phyloP scores from a whole-genome alignment of 2,329 filamentous ascomycete species.

The Dothidotthia symphoricarpi region DNA sequence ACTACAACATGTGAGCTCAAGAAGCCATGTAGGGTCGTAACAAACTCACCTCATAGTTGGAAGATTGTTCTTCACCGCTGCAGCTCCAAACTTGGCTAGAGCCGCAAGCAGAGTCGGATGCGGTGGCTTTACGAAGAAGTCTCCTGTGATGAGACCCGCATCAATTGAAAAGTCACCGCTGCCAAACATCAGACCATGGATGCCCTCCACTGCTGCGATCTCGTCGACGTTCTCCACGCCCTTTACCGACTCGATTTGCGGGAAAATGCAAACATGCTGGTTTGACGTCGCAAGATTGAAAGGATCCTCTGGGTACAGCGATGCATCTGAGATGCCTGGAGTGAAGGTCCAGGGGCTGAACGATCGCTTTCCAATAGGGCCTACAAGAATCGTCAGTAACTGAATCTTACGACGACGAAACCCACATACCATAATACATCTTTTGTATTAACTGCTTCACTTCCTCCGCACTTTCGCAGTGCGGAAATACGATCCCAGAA shows the following conservation, averaged over 20 bases:
- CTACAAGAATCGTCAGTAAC: conserved; percentile 4
- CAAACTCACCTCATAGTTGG: conserved; percentile 21
- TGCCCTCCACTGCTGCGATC: conserved; percentile 27
- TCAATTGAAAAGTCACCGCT: conserved; percentile 28
- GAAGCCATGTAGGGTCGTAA: not conserved
- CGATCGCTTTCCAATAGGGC: conserved; percentile 21
- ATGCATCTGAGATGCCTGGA: conserved; percentile 16
- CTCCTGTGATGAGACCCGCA: conserved; percentile 19
- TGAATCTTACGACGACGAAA: too few species aligned
- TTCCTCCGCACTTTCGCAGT: conserved; percentile 24
- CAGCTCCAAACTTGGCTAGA: conserved; percentile 20
- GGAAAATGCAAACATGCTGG: conserved; percentile 27
- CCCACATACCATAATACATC: conserved; percentile 18
- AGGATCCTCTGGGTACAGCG: conserved; percentile 23
- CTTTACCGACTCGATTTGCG: conserved; percentile 27
- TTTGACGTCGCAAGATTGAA: conserved; percentile 26
- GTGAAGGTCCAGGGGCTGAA: conserved; percentile 30
- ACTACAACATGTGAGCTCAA: conserved; percentile 9
- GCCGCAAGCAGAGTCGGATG: conserved; percentile 19
- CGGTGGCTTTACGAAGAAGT: conserved; percentile 15
- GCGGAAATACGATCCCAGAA: conserved; percentile 24
- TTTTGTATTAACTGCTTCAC: conserved; percentile 25
- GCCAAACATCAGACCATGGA: conserved; percentile 27
- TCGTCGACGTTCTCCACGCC: conserved; percentile 27
- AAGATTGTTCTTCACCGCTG: conserved; percentile 22